These are phyloP conservation scores for Spatholobus suberectus DNA, from an alignment of 306 rosid genomes.

Conservation along the genomic window DNA sequence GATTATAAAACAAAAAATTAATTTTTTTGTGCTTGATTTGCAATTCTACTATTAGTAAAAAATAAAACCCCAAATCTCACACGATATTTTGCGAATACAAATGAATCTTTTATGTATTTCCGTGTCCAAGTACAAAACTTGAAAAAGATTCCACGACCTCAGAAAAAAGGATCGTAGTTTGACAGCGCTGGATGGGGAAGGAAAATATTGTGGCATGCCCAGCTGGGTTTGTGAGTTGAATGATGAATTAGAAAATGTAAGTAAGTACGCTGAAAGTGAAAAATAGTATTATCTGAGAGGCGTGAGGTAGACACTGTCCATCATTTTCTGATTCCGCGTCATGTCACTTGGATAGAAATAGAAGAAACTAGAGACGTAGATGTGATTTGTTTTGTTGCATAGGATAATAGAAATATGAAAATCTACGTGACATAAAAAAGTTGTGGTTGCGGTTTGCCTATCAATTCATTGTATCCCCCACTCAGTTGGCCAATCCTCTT, in stretches of 20 bases:
- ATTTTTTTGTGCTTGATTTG: background rate
- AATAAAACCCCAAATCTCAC: background rate
- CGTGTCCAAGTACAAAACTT: background rate
- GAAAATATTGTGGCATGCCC: conserved; percentile 1
- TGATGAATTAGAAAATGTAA: background rate
- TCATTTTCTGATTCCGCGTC: conserved; percentile 40
- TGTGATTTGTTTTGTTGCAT: conserved; percentile 53
- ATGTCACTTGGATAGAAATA: conserved; percentile 52
- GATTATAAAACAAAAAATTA: too few relatives aligned
- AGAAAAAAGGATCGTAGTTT: background rate
- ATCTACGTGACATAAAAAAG: conserved; percentile 42
- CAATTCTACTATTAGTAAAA: background rate
- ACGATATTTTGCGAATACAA: background rate
- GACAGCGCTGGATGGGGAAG: conserved; percentile 14
- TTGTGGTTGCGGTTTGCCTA: conserved; percentile 73
- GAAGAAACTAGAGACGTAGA: conserved; percentile 63
- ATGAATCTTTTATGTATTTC: background rate
- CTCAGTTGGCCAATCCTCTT: conserved; percentile 59
- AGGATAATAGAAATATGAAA: conserved; percentile 50
- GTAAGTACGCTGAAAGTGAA: background rate
- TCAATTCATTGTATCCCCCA: conserved; percentile 68
- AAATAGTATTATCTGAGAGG: too few relatives aligned
- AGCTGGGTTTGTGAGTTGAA: background rate
- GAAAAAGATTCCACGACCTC: conserved; percentile 10
- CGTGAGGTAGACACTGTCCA: background rate